Base-by-base conservation (phyloP, 306 rosid genomes). In the Herpetospermum pedunculosum region DNA sequence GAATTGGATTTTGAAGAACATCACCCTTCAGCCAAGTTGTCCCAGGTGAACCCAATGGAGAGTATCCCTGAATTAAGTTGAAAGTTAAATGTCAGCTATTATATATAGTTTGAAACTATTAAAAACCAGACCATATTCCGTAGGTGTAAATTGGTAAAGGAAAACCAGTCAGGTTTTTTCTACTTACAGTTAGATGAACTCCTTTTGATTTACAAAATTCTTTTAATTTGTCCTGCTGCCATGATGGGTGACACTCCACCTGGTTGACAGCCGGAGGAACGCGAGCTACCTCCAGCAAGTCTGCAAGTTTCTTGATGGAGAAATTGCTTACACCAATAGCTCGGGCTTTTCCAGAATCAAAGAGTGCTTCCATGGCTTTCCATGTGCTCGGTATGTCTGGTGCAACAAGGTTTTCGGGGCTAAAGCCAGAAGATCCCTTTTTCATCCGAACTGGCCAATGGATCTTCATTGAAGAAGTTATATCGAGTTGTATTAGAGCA, bases 311-410 rank as follows among this genome's bases (percentile, higher is more conserved):
- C 87, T 86, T 87, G 32, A 75, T 32, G 5, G 92, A 78, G 78
- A 90, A 90, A 81, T 90, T 90, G 85, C 92, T 81, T 2, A 90
- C 88, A 38, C 92, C 96, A 70, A 90, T 84, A n/a, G 92, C 85
- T 76, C 81, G 82, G 46, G 87, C 89, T 81, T 87, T 87, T 9
- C 92, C 89, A 35, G 76, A 74, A 72, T 85, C 88, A 53, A 82
- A 84, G 63, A 87, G 86, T 55, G 87, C 70, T 83, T 90, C 96
- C 90, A 90, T 87, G 57, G 87, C 92, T 80, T 48, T 87, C 96
- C 96, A 90, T 6, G 96, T 87, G 76, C 77, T 72, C 5, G 85
- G 87, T 40, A 85, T 80, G 65, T 90, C 79, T 0, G 82, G 52
- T 15, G 55, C 70, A 59, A 72, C 50, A 63, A 79, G 75, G 57